Conservation (phyloP, 495 filamentous ascomycete genomes). For the Neurospora intermedia region DNA sequence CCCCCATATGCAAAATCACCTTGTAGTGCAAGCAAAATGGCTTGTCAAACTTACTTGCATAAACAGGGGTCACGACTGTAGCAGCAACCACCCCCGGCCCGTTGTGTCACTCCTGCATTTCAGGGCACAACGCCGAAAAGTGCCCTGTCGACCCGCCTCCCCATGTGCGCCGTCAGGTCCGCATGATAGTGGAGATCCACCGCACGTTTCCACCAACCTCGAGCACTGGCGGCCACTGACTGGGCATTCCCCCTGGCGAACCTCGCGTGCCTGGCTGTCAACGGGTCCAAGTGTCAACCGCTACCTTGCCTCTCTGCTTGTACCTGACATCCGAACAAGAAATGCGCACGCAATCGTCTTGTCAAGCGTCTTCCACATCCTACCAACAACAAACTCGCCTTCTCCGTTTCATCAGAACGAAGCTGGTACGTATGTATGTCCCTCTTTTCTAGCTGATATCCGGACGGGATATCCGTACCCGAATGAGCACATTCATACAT, state of each 20-base stretch:
- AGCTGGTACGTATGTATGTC: slow-evolving; percentile 20
- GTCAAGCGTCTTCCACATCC: slow-evolving; percentile 22
- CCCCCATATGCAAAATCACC: too few relatives aligned
- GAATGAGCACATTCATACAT: background rate
- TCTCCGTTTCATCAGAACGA: slow-evolving; percentile 23
- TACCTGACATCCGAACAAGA: slow-evolving; percentile 10
- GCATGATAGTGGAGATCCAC: background rate
- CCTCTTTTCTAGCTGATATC: background rate
- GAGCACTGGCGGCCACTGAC: background rate
- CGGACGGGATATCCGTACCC: background rate
- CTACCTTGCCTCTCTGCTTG: background rate
- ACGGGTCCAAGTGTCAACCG: background rate
- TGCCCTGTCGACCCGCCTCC: background rate
- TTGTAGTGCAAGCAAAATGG: too few relatives aligned
- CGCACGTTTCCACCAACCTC: background rate
- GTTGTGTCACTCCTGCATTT: background rate
- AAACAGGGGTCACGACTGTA: background rate
- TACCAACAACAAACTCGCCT: slow-evolving; percentile 18
- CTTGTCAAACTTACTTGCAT: too few relatives aligned
- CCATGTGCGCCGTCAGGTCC: background rate
- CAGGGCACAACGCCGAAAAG: background rate
- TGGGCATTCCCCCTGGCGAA: background rate
- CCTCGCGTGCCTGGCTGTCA: background rate
- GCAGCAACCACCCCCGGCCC: background rate
- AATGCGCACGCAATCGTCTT: slow-evolving; percentile 34